These are phyloP conservation scores for Cercis canadensis DNA, from an alignment of 306 rosid genomes.

Conservation along the genomic window DNA sequence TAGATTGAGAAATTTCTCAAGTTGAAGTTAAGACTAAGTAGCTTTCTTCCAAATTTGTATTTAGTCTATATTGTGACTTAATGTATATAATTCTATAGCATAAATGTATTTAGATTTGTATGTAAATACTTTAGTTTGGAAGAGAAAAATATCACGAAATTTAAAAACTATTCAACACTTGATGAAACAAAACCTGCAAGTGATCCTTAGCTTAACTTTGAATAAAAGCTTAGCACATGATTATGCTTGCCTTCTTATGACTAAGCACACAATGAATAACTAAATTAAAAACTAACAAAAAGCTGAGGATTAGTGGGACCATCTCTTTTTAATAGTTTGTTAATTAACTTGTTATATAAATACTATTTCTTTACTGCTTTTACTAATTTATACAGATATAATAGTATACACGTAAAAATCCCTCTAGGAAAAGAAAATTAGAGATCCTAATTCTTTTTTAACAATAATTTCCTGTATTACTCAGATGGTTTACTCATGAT, in stretches of 20 bases:
- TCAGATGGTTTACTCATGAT: too few species aligned
- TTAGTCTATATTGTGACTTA: too few species aligned
- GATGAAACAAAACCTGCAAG: conserved; percentile 7
- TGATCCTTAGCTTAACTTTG: conserved; percentile 48
- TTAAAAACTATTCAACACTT: neutral
- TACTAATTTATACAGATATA: neutral
- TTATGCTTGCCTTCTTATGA: conserved; percentile 39
- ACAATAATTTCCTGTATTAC: too few species aligned
- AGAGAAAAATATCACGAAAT: too few species aligned
- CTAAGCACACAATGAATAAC: neutral
- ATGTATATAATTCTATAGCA: too few species aligned
- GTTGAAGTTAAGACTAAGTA: too few species aligned
- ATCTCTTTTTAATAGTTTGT: neutral
- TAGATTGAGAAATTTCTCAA: too few species aligned
- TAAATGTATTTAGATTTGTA: too few species aligned
- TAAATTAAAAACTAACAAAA: neutral
- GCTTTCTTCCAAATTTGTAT: too few species aligned
- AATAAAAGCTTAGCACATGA: conserved; percentile 44
- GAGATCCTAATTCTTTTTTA: conserved; percentile 19
- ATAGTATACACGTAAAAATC: neutral
- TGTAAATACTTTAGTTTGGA: too few species aligned
- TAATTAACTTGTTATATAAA: neutral
- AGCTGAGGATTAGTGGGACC: conserved; percentile 31
- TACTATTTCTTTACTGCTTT: neutral
- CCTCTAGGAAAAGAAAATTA: neutral